Conservation (phyloP, 2,329 filamentous ascomycete genomes). For the Xylaria sp. region DNA sequence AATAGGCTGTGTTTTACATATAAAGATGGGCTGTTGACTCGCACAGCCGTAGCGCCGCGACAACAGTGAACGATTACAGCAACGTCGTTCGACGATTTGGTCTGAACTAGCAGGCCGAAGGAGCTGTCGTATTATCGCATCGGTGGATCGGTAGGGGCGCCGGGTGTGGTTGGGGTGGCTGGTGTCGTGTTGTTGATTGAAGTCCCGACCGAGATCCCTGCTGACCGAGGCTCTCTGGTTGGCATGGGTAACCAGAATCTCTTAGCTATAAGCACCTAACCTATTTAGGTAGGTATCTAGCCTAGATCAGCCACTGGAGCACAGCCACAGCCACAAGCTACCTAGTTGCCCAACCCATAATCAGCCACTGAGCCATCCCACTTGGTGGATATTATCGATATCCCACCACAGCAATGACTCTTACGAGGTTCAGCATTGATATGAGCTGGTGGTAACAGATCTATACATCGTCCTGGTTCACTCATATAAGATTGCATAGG, state of each 20-base stretch:
- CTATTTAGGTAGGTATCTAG: neutral
- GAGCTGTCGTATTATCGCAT: constrained; percentile 13
- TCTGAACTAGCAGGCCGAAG: constrained; percentile 5
- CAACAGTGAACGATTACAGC: constrained; percentile 8
- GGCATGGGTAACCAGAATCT: constrained; percentile 32
- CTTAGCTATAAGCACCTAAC: too few species aligned
- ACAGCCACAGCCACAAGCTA: neutral
- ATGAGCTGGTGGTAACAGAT: neutral
- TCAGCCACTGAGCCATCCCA: constrained; percentile 9
- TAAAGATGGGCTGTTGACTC: constrained; percentile 11
- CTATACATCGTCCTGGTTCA: neutral
- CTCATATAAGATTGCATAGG: neutral
- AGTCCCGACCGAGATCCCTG: constrained; percentile 29
- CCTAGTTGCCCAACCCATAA: neutral
- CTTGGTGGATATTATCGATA: neutral
- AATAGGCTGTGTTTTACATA: constrained; percentile 29
- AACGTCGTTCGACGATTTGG: constrained; percentile 16
- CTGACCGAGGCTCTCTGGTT: constrained; percentile 35
- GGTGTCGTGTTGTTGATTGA: constrained; percentile 36
- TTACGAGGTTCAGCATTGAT: neutral
- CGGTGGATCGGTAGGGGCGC: constrained; percentile 8
- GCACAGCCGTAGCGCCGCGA: constrained; percentile 17
- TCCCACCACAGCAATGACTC: constrained; percentile 13
- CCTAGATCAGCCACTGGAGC: neutral
- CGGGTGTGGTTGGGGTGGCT: constrained; percentile 39